Evolutionary conservation across 371 early-diverging fungal genomes (phyloP).

Genomic region (Mortierella sp.): DNA sequence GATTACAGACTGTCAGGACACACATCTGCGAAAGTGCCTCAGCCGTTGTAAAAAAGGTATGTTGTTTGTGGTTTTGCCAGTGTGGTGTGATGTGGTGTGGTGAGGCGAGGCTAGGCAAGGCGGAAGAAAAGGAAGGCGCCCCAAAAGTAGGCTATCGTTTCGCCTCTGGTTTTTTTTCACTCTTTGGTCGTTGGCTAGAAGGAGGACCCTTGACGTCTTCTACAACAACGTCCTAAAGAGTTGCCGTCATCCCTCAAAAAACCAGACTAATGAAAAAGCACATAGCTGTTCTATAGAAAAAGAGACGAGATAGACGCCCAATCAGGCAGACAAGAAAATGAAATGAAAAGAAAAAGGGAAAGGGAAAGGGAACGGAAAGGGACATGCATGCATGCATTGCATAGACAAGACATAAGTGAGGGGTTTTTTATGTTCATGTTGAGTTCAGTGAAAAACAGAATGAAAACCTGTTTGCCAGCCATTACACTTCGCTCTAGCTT

Average conservation of each 20-base stretch:
- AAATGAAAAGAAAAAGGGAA: neutral
- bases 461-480: slow-evolving; percentile 4
- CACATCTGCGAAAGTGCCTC: slow-evolving; percentile 5
- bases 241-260: neutral
- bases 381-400: slow-evolving; percentile 8
- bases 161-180: neutral
- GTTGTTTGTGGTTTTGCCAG: neutral
- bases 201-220: neutral
- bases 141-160: neutral
- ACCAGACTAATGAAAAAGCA: neutral
- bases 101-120: neutral
- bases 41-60: neutral
- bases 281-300: neutral
- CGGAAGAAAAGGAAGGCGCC: neutral
- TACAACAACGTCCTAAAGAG: neutral
- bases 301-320: neutral
- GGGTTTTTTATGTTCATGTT: neutral
- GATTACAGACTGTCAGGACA: neutral
- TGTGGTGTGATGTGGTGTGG: neutral
- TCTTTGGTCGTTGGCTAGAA: neutral
- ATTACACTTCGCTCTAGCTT: neutral
- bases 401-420: neutral
- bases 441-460: neutral
- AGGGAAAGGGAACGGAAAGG: neutral
- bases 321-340: neutral